Percentiles rank a stretch among this genome's conserved stretches.
Evolutionary conservation across 352 stramenopile genomes (phyloP).

Genomic region (Phytopythium delawarense): DNA sequence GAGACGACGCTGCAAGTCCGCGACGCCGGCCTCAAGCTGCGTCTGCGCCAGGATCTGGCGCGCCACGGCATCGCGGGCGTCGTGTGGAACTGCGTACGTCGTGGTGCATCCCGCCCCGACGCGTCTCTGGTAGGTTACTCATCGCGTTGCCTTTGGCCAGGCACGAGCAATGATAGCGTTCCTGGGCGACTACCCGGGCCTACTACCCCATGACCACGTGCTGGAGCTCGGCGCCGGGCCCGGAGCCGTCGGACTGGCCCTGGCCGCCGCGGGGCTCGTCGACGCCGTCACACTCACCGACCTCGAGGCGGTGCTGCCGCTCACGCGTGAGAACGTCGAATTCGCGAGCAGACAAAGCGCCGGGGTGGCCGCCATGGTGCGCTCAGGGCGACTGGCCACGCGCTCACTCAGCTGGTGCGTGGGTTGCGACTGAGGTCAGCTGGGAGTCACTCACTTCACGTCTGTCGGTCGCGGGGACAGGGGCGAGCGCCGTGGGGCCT

Average conservation of each 20-base stretch:
- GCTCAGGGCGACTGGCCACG: slow-evolving; percentile 18
- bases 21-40: slow-evolving; percentile 7
- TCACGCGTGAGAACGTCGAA: slow-evolving; percentile 35
- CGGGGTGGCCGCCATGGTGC: slow-evolving; percentile 15
- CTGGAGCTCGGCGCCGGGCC: slow-evolving; percentile 58
- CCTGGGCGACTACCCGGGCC: slow-evolving; percentile 23
- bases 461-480: slow-evolving; percentile 3
- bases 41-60: slow-evolving; percentile 42
- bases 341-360: slow-evolving; percentile 17
- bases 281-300: slow-evolving; percentile 52
- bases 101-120: too few relatives aligned
- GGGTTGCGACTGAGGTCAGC: not conserved
- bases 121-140: not conserved
- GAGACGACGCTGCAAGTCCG: slow-evolving; percentile 21
- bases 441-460: not conserved
- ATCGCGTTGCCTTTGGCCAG: slow-evolving; percentile 11
- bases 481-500: not conserved
- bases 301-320: slow-evolving; percentile 36
- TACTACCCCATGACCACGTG: slow-evolving; percentile 26
- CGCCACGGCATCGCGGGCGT: slow-evolving; percentile 55
- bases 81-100: slow-evolving; percentile 70
- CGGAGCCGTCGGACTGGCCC: slow-evolving; percentile 42
- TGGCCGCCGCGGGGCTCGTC: slow-evolving; percentile 21
- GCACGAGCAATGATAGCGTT: slow-evolving; percentile 41
- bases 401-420: slow-evolving; percentile 37